Base-by-base conservation (phyloP, 345 rosid genomes). In the Eucalyptus marginata region DNA sequence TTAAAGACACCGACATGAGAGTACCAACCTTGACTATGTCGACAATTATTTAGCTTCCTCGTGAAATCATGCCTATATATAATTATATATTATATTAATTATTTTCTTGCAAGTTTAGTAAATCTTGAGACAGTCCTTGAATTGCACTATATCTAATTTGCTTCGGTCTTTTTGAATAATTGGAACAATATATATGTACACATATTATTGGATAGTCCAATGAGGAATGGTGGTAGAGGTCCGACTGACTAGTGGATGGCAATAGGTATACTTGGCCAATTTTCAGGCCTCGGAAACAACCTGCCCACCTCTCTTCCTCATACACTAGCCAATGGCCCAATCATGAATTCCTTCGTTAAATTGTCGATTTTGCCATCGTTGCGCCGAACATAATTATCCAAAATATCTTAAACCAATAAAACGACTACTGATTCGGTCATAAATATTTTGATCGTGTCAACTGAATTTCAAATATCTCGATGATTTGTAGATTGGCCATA, bases 381-480 rank as follows among this genome's bases (percentile, higher is more conserved):
- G 17, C 2, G 3, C 6, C 0, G 2, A 17, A 17, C 3, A 33
- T 8, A 25, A 27, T 11, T 11, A 5, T 59, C 15, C 31, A 2
- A 27, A 59, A 25, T 59, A 4, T 59, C 5, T 52, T 18, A 52
- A 52, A 52, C 56, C 24, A 0, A 52, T 52, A 18, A 52, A 18
- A 52, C 24, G 4, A 6, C 1, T 1, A 52, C 4, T 18, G 0
- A 52, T 1, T 52, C 4, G 4, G 3, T 18, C 24, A 52, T 18
- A 3, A 52, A 52, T 52, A 18, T 52, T 18, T 52, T 52, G 24
- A 52, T 52, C 10, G 1, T 52, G 3, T 12, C 31, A 59, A 59
- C 11, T 59, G 1, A 12, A 27, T 59, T 27, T 10, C 11, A 59
- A 59, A 59, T 13, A 27, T 59, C n/a, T 27, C 0, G 3, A 59